Percentiles rank a stretch among this genome's conserved stretches.
These are phyloP conservation scores for Fraxinus sp. DNA, from an alignment of 305 asterid genomes.

Conservation along the genomic window DNA sequence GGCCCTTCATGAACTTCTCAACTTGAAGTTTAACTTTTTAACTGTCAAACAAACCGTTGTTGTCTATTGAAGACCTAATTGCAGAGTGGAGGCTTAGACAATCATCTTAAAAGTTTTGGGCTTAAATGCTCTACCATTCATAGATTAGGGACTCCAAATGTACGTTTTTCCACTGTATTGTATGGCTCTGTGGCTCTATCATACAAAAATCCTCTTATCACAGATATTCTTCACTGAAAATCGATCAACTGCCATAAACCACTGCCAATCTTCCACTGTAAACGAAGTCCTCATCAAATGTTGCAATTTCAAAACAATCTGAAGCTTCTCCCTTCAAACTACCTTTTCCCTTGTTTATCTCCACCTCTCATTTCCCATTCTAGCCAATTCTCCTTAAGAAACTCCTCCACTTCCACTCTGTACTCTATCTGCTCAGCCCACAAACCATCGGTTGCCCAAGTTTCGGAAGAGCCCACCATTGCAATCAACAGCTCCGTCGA, in stretches of 20 bases:
- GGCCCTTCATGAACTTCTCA: background rate
- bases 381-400: slow-evolving; percentile 23
- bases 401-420: slow-evolving; percentile 13
- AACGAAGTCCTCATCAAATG: slow-evolving; percentile 27
- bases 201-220: background rate
- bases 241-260: background rate
- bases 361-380: slow-evolving; percentile 20
- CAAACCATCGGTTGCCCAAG: slow-evolving; percentile 44
- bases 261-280: background rate
- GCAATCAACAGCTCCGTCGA: slow-evolving; percentile 17
- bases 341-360: slow-evolving; percentile 29
- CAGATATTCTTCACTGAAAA: background rate
- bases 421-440: slow-evolving; percentile 32
- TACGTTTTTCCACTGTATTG: background rate
- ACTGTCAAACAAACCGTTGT: background rate
- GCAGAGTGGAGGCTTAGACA: background rate
- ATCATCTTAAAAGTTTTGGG: background rate
- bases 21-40: background rate
- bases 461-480: slow-evolving; percentile 36
- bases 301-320: slow-evolving; percentile 43
- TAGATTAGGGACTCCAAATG: background rate
- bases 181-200: background rate
- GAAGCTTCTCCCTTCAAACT: slow-evolving; percentile 35
- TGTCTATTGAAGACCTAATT: background rate
- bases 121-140: background rate